These are phyloP conservation scores for Stephania japonica DNA, from an alignment of 164 flowering plant genomes.

Conservation along the genomic window DNA sequence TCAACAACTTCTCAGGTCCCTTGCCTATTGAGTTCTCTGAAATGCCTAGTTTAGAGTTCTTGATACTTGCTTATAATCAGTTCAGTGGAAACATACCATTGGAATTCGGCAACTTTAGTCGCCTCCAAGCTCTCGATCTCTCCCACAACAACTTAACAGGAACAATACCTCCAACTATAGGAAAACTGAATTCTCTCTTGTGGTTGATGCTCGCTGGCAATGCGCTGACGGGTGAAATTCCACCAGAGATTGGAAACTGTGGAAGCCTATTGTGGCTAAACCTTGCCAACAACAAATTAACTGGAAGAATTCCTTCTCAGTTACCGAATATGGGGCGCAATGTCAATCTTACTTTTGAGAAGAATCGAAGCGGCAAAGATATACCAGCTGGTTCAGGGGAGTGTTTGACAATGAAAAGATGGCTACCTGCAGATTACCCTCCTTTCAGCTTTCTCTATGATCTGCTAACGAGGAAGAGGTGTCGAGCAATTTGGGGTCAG, in stretches of 20 bases:
- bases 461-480: conserved; percentile 59
- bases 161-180: conserved; percentile 56
- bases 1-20: conserved; percentile 58
- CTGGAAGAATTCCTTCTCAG: conserved; percentile 59
- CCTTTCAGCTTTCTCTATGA: conserved; percentile 77
- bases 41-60: conserved; percentile 42
- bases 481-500: conserved; percentile 59
- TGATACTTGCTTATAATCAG: conserved; percentile 54
- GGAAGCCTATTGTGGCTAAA: conserved; percentile 81
- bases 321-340: conserved; percentile 51
- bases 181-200: conserved; percentile 61
- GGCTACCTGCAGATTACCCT: conserved; percentile 87
- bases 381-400: conserved; percentile 63
- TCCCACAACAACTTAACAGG: conserved; percentile 63
- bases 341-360: conserved; percentile 41
- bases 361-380: conserved; percentile 22
- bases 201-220: conserved; percentile 93
- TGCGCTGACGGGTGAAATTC: conserved; percentile 55
- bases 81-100: conserved; percentile 61
- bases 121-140: conserved; percentile 77
- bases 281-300: conserved; percentile 61
- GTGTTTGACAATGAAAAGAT: conserved; percentile 70
- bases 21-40: conserved; percentile 53
- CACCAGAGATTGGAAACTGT: conserved; percentile 77
- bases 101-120: conserved; percentile 51